These are phyloP conservation scores for Hypericum androsaemum DNA, from an alignment of 345 rosid species.

Conservation along the genomic window DNA sequence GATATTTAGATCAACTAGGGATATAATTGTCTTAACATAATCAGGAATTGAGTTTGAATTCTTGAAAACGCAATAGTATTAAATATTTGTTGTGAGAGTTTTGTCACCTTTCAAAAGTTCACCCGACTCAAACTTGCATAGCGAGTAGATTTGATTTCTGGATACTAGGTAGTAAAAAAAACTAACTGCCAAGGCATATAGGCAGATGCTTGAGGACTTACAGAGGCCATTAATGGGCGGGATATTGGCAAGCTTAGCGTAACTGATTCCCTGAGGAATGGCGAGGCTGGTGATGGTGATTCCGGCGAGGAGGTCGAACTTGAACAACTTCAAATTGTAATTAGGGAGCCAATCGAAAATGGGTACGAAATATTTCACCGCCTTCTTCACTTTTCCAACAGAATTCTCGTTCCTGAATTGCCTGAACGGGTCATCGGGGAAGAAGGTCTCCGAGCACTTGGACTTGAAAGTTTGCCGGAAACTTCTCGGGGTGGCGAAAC, in stretches of 20 bases:
- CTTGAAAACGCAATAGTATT: too few species aligned
- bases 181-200: background rate
- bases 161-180: too few species aligned
- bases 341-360: conserved; percentile 69
- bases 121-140: too few species aligned
- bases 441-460: conserved; percentile 59
- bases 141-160: too few species aligned
- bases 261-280: conserved; percentile 93
- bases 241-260: conserved; percentile 69
- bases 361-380: conserved; percentile 58
- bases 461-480: conserved; percentile 36
- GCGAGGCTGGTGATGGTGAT: conserved; percentile 87
- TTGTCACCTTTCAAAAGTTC: too few species aligned
- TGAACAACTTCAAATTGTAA: conserved; percentile 34
- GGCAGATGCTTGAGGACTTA: conserved; percentile 18
- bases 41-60: too few species aligned
- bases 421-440: conserved; percentile 77
- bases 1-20: too few species aligned
- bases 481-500: conserved; percentile 41
- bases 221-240: conserved; percentile 86
- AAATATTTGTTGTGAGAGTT: too few species aligned
- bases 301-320: conserved; percentile 73
- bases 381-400: conserved; percentile 17
- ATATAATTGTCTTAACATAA: too few species aligned
- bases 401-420: conserved; percentile 26